Base-by-base conservation (phyloP, 805 yeast genomes). In the Metschnikowia henanensis region DNA sequence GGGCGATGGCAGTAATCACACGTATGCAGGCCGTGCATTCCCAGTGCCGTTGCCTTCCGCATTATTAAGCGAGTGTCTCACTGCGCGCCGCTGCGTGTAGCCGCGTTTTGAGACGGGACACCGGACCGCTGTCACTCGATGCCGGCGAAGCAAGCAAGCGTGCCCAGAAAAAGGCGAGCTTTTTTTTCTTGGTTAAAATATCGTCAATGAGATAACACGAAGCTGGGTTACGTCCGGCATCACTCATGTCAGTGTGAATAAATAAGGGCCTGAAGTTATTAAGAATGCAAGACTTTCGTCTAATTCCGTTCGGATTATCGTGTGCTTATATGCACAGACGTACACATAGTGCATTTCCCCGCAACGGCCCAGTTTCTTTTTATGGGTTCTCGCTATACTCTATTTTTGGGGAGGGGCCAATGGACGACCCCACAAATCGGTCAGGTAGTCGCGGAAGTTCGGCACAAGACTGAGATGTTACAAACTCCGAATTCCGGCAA, bases 101-200 rank as follows among this genome's bases (percentile, higher is more conserved):
- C 32, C 18, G 32, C 32, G 15, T 13, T 23, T 9, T 8, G 32
- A 30, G 15, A 32, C 45, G 45, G 9, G 26, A 23, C 26, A 13
- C 26, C 26, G 26, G 45, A 18, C 29, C 37, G 19, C 13, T 35
- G 39, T 18, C 32, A 31, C 40, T 41, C 45, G 45, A 31, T 41
- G 40, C 45, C 45, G 45, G 45, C 43, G 12, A 19, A 8, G 18
- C 13, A 19, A 8, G 18, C n/a, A 36, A 18, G 19, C 6, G 18
- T 17, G 45, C 40, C 45, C 33, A 41, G 45, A 41, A 41, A 41
- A n/a, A 10, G n/a, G 12, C 22, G 5, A 12, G 10, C 12, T 8
- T 34, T 32, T 6, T 17, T 19, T 9, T 22, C 29, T 12, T 13
- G 5, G 17, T 22, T 30, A 16, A 2, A 30, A 30, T 23, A 13